Evolutionary conservation across 768 basidiomycete species (phyloP).

Genomic region (Strobilomyces dryophilus): DNA sequence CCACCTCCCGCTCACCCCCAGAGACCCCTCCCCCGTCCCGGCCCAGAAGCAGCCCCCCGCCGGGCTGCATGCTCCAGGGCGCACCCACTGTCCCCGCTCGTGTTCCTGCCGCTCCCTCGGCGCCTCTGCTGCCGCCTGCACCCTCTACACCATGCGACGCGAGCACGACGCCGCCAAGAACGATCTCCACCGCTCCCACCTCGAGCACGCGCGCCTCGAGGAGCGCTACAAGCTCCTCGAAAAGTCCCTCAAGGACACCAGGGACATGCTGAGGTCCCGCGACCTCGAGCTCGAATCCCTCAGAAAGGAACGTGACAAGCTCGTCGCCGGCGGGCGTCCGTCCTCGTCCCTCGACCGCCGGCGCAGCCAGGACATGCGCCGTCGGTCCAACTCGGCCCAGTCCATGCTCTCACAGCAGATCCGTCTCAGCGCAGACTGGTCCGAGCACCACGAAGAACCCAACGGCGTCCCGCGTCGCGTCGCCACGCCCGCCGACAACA

Average conservation of each 20-base stretch:
- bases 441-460: slow-evolving; percentile 22
- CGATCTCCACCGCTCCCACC: slow-evolving; percentile 51
- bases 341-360: slow-evolving; percentile 25
- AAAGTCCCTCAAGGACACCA: slow-evolving; percentile 58
- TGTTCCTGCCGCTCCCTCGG: slow-evolving; percentile 31
- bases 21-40: slow-evolving; percentile 35
- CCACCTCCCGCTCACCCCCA: slow-evolving; percentile 25
- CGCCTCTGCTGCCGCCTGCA: slow-evolving; percentile 42
- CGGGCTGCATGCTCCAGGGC: slow-evolving; percentile 39
- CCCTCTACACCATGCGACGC: slow-evolving; percentile 41
- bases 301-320: slow-evolving; percentile 36
- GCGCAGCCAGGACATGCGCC: slow-evolving; percentile 28
- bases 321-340: slow-evolving; percentile 20
- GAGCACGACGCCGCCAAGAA: slow-evolving; percentile 54
- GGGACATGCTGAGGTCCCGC: slow-evolving; percentile 51
- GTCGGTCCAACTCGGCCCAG: slow-evolving; percentile 29
- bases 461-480: slow-evolving; percentile 13
- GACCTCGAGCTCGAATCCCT: slow-evolving; percentile 60
- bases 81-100: slow-evolving; percentile 27
- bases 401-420: slow-evolving; percentile 29
- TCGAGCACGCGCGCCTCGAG: slow-evolving; percentile 51
- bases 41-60: slow-evolving; percentile 44
- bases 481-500: slow-evolving; percentile 15
- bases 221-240: slow-evolving; percentile 64
- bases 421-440: slow-evolving; percentile 32